phyloP scores from a whole-genome alignment of 768 basidiomycete species.

The Dioszegia hungarica region DNA sequence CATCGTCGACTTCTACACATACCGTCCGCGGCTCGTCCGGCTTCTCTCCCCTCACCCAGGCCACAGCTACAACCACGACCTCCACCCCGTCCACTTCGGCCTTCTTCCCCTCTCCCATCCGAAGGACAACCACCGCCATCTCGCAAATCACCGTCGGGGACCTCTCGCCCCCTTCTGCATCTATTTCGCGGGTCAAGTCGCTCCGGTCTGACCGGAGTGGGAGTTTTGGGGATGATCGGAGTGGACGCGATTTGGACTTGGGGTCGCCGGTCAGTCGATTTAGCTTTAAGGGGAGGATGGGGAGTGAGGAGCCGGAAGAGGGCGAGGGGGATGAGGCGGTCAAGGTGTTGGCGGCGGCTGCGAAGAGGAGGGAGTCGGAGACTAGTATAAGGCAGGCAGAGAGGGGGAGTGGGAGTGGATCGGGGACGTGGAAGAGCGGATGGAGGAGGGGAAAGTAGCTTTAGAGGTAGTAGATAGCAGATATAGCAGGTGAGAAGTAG shows the following conservation, averaged over 20 bases:
- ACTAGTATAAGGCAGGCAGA: background rate
- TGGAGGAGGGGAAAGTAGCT: background rate
- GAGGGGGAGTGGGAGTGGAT: background rate
- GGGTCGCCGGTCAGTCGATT: background rate
- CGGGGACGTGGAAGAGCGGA: slow-evolving; percentile 1
- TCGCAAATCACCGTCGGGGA: slow-evolving; percentile 5
- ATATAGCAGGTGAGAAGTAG: too few species aligned
- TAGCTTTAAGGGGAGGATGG: background rate
- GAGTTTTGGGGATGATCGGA: background rate
- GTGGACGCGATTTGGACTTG: background rate
- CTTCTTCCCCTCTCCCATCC: slow-evolving; percentile 4
- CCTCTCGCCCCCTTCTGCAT: background rate
- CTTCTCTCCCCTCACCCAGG: background rate
- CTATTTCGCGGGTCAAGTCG: background rate
- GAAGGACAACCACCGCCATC: slow-evolving; percentile 3
- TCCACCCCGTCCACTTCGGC: background rate
- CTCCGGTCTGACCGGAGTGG: background rate
- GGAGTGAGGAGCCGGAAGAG: background rate
- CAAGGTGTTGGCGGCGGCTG: slow-evolving; percentile 1
- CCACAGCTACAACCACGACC: background rate
- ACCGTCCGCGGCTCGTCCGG: slow-evolving; percentile 14
- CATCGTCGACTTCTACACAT: slow-evolving; percentile 15
- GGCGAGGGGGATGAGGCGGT: background rate
- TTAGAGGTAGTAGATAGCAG: background rate
- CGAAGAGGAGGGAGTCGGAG: background rate